Evolutionary conservation across 352 stramenopile species (phyloP), one percentile per base, ranked within the genome.

Genomic region (Stephanocyclus meneghinianus): DNA sequence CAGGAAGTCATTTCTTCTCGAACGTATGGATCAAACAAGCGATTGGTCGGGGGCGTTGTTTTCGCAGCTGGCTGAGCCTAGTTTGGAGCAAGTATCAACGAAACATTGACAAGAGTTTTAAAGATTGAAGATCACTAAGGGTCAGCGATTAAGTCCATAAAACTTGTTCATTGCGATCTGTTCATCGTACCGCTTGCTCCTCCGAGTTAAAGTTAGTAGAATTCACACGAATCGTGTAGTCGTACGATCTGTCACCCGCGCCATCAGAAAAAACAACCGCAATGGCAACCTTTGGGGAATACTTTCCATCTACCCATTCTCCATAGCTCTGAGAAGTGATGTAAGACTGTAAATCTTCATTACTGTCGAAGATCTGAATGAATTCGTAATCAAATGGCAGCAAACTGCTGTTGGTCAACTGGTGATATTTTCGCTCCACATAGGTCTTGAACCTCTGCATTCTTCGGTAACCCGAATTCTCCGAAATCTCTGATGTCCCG

Each of bases 321-420:
- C 78, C 78, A 64, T 85, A 85, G 45, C 37, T 68, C 35, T 76
- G 60, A 45, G 71, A 78, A 32, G 56, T 81, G 3, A 85, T 30
- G 60, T 85, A 85, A 6, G 65, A 64, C 42, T 85, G 35, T 37
- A 85, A 64, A 9, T 66, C 78, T 56, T 78, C 63, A 60, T 81
- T 79, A 62, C 74, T 83, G 16, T 57, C 53, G 61, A 85, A 85
- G 40, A 70, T 68, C 37, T 75, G 67, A 50, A 85, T 75, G 45
- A 85, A 82, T 40, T 85, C 72, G 35, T 84, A 59, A 55, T 81
- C 66, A 64, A 85, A 85, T 30, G 72, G 73, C 42, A 85, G 74
- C 1, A 48, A 16, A 63, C 13, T 75, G 9, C 29, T 51, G 32
- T 81, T 70, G 30, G 61, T 76, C 21, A 85, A 51, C 48, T 82